Base-by-base conservation (phyloP, 495 filamentous ascomycete species). In the Neurospora intermedia region DNA sequence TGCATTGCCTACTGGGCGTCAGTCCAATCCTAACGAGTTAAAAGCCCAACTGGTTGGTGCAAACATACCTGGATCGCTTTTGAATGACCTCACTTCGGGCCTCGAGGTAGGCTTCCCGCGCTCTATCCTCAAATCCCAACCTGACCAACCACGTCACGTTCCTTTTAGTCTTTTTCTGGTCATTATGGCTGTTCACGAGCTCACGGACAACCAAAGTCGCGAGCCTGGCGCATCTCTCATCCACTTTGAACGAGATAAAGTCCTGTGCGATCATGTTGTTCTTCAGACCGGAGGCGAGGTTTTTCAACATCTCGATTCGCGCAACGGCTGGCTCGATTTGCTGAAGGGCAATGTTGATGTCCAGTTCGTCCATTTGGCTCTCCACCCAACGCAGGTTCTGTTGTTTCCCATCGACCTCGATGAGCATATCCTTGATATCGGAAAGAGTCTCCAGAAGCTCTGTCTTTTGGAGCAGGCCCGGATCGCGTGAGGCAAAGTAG, bases 321-420 rank as follows among this genome's bases (percentile, higher is more conserved):
- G 85, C 83, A 0, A 98, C 94, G 0, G 95, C 92, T 6, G 90
- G 88, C 73, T 97, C 95, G 73, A 98, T 96, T 42, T 89, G 87
- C 77, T 98, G 95, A 38, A 98, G 87, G 2, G 96, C 96, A 71
- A 99, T 96, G 78, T 94, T 90, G 75, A 97, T 97, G 76, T 98
- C 96, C 6, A 99, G 88, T 77, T 97, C 94, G 78, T 99, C 96
- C 76, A 99, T 91, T 82, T 98, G 94, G 59, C 89, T 88, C 78
- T 99, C 96, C 0, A 98, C 94, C 92, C 93, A 97, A 27, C 96
- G 91, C 20, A 99, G 86, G 76, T 94, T 97, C 79, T 97, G 93
- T 76, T 97, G 94, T 77, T 96, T 95, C 31, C 96, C 96, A 76
- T 98, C 96, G 38, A 98, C 94, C 75, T 98, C 96, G 73, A 99